A percentile compares a stretch with the other conserved stretches of the same genome.
Evolutionary conservation across 2,329 filamentous ascomycete species (phyloP).

Genomic region (Magnaporthiopsis rhizophila): DNA sequence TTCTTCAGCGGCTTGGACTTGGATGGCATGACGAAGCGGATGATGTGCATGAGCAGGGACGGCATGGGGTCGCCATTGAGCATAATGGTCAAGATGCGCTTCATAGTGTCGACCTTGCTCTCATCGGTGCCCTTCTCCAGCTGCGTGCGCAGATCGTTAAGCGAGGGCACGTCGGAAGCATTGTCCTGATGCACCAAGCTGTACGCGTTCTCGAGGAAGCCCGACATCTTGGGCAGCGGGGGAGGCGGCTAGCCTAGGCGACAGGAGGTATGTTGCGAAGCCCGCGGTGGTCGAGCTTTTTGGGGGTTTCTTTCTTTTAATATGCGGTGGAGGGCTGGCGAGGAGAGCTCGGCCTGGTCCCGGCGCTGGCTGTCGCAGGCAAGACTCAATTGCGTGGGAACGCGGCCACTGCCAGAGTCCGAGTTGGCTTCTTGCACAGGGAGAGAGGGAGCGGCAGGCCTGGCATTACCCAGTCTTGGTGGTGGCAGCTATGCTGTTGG

Average conservation of each 20-base stretch:
- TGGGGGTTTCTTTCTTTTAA: neutral
- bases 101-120: constrained; percentile 90
- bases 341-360: neutral
- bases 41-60: constrained; percentile 96
- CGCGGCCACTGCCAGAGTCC: neutral
- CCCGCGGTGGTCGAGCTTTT: neutral
- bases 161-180: constrained; percentile 79
- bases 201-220: constrained; percentile 90
- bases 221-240: constrained; percentile 62
- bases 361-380: neutral
- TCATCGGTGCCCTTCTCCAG: constrained; percentile 92
- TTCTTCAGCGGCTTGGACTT: constrained; percentile 97
- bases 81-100: constrained; percentile 94
- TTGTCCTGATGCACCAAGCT: constrained; percentile 98
- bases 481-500: constrained; percentile 5
- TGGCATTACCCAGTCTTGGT: constrained; percentile 6
- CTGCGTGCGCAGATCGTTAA: constrained; percentile 87
- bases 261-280: constrained; percentile 2
- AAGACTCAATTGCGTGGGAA: constrained; percentile 4
- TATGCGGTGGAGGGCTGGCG: constrained; percentile 1
- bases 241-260: constrained; percentile 4
- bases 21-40: constrained; percentile 98
- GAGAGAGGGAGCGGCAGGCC: neutral
- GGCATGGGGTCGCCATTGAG: constrained; percentile 96
- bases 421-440: constrained; percentile 3